Evolutionary conservation across 352 stramenopile genomes (phyloP), one percentile per base, ranked within the genome.

Genomic region (Phytophthora fragariaefolia): DNA sequence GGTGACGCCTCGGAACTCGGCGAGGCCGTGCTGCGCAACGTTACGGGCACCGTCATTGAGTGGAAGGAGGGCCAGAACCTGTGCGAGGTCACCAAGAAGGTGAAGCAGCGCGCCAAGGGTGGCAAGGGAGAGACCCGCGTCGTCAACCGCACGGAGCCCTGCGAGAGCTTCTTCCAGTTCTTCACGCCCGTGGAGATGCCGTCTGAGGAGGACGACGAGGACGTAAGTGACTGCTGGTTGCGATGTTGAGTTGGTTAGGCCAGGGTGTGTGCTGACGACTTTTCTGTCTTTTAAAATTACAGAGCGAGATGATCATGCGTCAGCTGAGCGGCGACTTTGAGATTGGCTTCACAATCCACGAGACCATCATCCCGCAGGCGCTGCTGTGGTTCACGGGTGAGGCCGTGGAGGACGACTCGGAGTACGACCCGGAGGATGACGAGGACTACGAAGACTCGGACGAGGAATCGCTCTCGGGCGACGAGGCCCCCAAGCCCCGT

Each of bases 91-190:
- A 91, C 82, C 40, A 93, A 93, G 74, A 95, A 95, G 76, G 85
- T 95, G 49, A 95, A 93, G 74, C 87, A 95, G 72, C 85, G 85
- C 58, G 76, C 87, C 42, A 93, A 93, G 81, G 85, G 82, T 46
- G 83, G 77, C 54, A 90, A 89, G 74, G 76, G 82, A 30, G 82
- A 90, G 51, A 89, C 85, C 20, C 87, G 87, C 59, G 82, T 95
- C 12, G 73, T 95, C 18, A 91, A 66, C 66, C 85, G 85, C 66
- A 90, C 85, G 5, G 87, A 95, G 69, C 80, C 85, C 17, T 93
- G 85, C 71, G 87, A 95, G 42, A 93, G 83, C 67, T 95, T 95
- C 63, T 95, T 95, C 72, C 85, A 93, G 73, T 91, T 95, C 68
- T 95, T 95, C 66, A 87, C 84, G 46, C 83, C 83, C 1, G 84